Evolutionary conservation across 1,284 basidiomycete genomes (phyloP).

Genomic region (Sanghuangporus sanghuang): DNA sequence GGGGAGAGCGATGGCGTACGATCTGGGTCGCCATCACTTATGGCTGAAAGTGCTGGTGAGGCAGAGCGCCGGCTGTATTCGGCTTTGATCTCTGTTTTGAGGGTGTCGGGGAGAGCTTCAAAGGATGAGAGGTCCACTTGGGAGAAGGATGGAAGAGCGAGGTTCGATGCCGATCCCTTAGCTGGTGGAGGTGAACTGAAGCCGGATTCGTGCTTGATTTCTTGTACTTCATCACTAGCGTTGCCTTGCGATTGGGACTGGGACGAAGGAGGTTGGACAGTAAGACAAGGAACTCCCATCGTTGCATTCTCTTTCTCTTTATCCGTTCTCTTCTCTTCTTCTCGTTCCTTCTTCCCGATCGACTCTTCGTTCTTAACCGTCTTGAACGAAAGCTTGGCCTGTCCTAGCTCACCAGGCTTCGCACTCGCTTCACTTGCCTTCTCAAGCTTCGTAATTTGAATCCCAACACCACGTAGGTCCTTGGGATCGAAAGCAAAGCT

Average conservation of each 20-base stretch:
- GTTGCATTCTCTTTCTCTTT: slow-evolving; percentile 2
- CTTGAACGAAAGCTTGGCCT: slow-evolving; percentile 52
- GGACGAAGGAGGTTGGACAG: slow-evolving; percentile 31
- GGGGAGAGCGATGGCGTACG: slow-evolving; percentile 8
- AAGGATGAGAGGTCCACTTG: slow-evolving; percentile 73
- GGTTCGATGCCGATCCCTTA: slow-evolving; percentile 10
- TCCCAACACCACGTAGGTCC: slow-evolving; percentile 90
- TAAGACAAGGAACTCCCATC: slow-evolving; percentile 22
- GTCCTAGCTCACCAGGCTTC: slow-evolving; percentile 36
- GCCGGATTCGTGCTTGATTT: slow-evolving; percentile 8
- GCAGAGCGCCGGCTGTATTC: slow-evolving; percentile 59
- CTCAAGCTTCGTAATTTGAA: slow-evolving; percentile 91
- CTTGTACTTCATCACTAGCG: slow-evolving; percentile 20
- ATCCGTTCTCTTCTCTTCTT: background rate
- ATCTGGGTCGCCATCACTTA: slow-evolving; percentile 1
- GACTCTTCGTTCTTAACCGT: slow-evolving; percentile 21
- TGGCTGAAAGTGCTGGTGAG: slow-evolving; percentile 33
- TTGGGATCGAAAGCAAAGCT: slow-evolving; percentile 74
- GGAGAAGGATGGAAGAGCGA: slow-evolving; percentile 61
- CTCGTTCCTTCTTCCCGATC: background rate
- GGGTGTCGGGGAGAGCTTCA: slow-evolving; percentile 63
- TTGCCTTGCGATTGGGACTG: slow-evolving; percentile 27
- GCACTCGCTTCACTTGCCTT: slow-evolving; percentile 25
- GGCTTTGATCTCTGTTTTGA: slow-evolving; percentile 63
- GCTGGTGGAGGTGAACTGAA: slow-evolving; percentile 8